Base-by-base conservation (phyloP, 345 rosid species). In the Arabidopsis thaliana region DNA sequence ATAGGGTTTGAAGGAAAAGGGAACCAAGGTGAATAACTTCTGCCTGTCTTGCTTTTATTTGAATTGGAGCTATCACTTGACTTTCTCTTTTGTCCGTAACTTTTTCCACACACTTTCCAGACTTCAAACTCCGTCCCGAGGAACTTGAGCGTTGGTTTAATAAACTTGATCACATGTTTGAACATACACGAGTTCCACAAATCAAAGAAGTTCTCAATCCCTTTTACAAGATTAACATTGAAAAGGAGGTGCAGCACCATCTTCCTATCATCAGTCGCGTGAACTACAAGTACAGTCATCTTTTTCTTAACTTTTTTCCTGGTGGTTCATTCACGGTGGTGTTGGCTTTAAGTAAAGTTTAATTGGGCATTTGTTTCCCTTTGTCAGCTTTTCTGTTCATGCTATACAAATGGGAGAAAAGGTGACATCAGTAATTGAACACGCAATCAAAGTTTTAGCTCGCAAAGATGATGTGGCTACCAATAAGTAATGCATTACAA, bases 1-100 rank as follows among this genome's bases (percentile, higher is more conserved):
- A 79, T 95, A 45, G 99, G 99, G 60, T 95, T 95, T 83, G 97
- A 95, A 63, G 98, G 99, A 37, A 87, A 87, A 74, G 99, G 99
- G 78, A 95, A 93, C 83, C 93, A 88, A 84, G 99, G 99, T 95
- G 45, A 60, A 75, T 7, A 7, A 2, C 9, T 68, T 68, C 32
- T 50, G 8, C 7, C 12, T 72, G 16, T 51, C 34, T 42, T 8
- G 33, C 41, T 40, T 25, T 70, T 59, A 12, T 61, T 61, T 61
- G 53, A 3, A 42, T 30, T 69, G 75, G 13, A 65, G 36, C 45
- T 48, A 53, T 52, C 50, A 32, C 30, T 74, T 44, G 48, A 37
- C 53, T 32, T 65, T 61, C 63, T 74, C 32, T 58, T 33, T 48
- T 60, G 60, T 69, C 51, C 42, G 34, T 79, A 70, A 53, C 72